Base-by-base conservation (phyloP, 2,329 filamentous ascomycete species). In the Cercospora beticola region DNA sequence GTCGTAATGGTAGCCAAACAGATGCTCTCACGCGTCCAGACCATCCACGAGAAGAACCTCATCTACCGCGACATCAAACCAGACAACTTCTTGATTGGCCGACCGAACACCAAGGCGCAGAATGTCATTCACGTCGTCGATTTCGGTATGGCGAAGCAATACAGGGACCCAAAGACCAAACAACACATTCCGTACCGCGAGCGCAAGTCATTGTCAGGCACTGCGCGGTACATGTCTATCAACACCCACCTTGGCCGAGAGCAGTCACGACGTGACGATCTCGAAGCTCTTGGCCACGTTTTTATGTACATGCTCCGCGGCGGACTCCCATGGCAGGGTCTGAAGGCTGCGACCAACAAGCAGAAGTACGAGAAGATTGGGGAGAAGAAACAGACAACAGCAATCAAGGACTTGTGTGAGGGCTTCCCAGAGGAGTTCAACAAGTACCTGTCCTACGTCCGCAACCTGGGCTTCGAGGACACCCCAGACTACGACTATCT, bases 341-440 rank as follows among this genome's bases (percentile, higher is more conserved):
- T 90, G 68, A 74, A 74, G 68, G 72, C 72, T 30, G 72, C 72
- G 14, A 74, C 72, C 23, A 74, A 74, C 68, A 74, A 74, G 68
- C 72, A 99, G 80, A 99, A 99, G 84, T 99, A 99, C 80, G 95
- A 99, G 84, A 98, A 98, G 87, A 99, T 99, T 82, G 95, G 95
- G 57, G 94, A 99, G 86, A 98, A 99, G 90, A 99, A 99, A 86
- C 95, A 98, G 84, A 97, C 94, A 0, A 98, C 95, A 23, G 88
- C 89, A 5, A 96, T 99, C 83, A 97, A 97, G 84, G 95, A 99
- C 76, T 88, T 99, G 16, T 98, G 94, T 79, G 94, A 97, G 75
- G 91, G 93, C 62, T 98, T 97, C 82, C 94, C 95, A 87, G 92
- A 97, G 79, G 94, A 99, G 82, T 97, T 99, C 81, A 96, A 91